These are phyloP conservation scores for Candolleomyces eurysporus DNA, from an alignment of 768 basidiomycete species.

Conservation along the genomic window DNA sequence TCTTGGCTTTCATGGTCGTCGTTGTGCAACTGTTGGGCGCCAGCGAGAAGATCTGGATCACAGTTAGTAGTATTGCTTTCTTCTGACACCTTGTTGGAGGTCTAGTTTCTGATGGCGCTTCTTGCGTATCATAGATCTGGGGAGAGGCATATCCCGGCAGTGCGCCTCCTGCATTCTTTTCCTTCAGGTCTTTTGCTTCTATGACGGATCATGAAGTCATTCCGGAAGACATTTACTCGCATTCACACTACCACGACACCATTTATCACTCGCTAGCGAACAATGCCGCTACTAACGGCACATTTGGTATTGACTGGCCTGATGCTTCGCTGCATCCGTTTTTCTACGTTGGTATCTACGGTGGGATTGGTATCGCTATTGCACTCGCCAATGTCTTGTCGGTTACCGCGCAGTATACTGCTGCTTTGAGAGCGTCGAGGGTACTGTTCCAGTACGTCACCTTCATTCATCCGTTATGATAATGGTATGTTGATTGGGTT, in stretches of 20 bases:
- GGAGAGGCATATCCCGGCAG: constrained; percentile 56
- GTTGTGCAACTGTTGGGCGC: constrained; percentile 52
- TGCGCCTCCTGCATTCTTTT: constrained; percentile 21
- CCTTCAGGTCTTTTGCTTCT: constrained; percentile 34
- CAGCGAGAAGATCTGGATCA: constrained; percentile 74
- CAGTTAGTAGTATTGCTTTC: constrained; percentile 33
- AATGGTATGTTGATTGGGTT: not conserved
- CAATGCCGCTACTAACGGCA: constrained; percentile 17
- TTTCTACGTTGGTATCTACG: constrained; percentile 72
- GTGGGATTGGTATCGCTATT: constrained; percentile 52
- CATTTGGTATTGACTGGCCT: constrained; percentile 38
- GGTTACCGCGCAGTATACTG: constrained; percentile 56
- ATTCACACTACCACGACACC: constrained; percentile 24
- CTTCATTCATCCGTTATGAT: constrained; percentile 19
- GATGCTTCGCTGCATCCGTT: constrained; percentile 58
- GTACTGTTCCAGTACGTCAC: constrained; percentile 39
- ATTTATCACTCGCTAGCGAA: constrained; percentile 20
- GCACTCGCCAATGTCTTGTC: constrained; percentile 47
- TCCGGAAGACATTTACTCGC: constrained; percentile 29
- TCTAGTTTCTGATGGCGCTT: not conserved
- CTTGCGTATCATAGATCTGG: constrained; percentile 46
- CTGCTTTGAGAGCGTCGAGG: constrained; percentile 49
- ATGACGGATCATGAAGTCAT: constrained; percentile 34
- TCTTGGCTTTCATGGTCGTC: constrained; percentile 48
- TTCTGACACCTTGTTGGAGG: too few relatives aligned